Evolutionary conservation across 2,329 filamentous ascomycete species (phyloP), one percentile per base, ranked within the genome.

Genomic region (Stagonosporopsis cucurbitacearum): DNA sequence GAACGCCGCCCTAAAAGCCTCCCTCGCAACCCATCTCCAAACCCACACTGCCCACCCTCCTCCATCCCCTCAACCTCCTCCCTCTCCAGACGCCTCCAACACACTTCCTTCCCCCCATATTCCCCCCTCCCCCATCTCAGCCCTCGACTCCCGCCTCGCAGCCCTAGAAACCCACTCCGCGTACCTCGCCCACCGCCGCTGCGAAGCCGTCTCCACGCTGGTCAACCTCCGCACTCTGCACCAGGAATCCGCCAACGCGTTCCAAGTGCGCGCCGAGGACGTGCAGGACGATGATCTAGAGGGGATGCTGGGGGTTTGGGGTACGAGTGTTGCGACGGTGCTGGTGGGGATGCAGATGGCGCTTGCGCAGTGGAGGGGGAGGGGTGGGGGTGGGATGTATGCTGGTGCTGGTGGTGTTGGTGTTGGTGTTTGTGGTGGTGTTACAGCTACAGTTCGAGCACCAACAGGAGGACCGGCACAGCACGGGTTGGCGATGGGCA

Each of bases 231-330:
- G 63, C 15, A 61, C 62, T 2, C 39, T 64, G 0, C 50, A 66
- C 28, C 60, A 62, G 28, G 64, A 67, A 45, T 60, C 65, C 20
- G 53, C 47, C 36, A 67, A 67, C 25, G 55, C 60, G 2, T 63
- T 68, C 35, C 46, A 52, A 1, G 22, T 64, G 15, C 63, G 63
- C 20, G 51, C 58, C 3, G 40, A 8, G 2, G 63, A 66, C 12
- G 47, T 68, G 8, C 55, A 65, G 26, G 12, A 45, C 12, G 64
- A 65, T 9, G 61, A 68, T 17, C 51, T 67, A 4, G 66, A 68
- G 32, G 60, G 61, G 13, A 58, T 67, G 50, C n/a, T 68, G 12
- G 50, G 43, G 2, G 45, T 57, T 6, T 59, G 55, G 28, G 57
- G 48, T 1, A 63, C 43, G 9, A 54, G 49, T 20, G 22, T 66